A percentile compares a stretch with the other conserved stretches of the same genome.
Evolutionary conservation across 306 rosid species (phyloP).

Genomic region (Quercus bicolor): DNA sequence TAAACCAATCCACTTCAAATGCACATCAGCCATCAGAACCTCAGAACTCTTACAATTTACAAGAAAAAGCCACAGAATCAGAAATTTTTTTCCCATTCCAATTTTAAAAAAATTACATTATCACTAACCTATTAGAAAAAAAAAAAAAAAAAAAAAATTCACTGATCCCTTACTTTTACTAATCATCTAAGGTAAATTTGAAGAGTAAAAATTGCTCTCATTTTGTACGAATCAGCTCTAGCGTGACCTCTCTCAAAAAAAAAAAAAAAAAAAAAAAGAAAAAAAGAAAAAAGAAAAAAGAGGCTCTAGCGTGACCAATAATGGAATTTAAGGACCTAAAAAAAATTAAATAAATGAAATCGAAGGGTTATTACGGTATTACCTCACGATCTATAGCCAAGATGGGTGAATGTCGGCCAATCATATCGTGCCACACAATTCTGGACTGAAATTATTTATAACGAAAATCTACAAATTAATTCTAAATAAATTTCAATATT

Average conservation of each 20-base stretch:
- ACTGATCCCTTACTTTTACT: too few relatives aligned
- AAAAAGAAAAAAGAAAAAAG: too few relatives aligned
- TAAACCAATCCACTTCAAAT: too few relatives aligned
- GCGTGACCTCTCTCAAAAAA: constrained; percentile 30
- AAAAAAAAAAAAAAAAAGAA: too few relatives aligned
- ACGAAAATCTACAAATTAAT: not conserved
- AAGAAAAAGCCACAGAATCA: constrained; percentile 88
- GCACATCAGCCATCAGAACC: too few relatives aligned
- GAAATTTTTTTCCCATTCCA: constrained; percentile 43
- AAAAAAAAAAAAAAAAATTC: too few relatives aligned
- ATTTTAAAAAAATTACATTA: constrained; percentile 38
- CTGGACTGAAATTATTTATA: constrained; percentile 50
- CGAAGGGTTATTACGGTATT: too few relatives aligned
- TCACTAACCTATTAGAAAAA: not conserved
- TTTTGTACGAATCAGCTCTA: too few relatives aligned
- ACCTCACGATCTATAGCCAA: too few relatives aligned
- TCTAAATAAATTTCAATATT: not conserved
- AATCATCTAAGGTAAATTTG: too few relatives aligned
- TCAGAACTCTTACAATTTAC: constrained; percentile 49
- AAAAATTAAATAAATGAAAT: constrained; percentile 22
- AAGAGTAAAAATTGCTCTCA: too few relatives aligned
- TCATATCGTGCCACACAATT: constrained; percentile 87
- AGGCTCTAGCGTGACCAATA: constrained; percentile 34
- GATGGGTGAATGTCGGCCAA: constrained; percentile 49
- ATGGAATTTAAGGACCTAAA: not conserved